Evolutionary conservation across 441 rosid genomes (phyloP).

Genomic region (Populus hybrid): DNA sequence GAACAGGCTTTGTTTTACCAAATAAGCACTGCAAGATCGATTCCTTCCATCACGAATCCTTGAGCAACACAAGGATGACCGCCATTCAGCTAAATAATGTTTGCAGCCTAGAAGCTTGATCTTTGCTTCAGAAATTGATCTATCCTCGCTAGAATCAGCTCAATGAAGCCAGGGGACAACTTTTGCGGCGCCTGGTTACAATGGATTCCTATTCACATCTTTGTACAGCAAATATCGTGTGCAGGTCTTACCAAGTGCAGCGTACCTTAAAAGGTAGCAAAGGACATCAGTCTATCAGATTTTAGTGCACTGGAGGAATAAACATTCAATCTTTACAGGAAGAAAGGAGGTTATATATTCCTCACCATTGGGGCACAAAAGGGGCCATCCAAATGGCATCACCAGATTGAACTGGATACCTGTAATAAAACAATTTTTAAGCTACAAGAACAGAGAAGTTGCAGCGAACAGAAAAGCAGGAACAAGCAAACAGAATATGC

Average conservation of each 20-base stretch:
- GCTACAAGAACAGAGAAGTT: conserved; percentile 5
- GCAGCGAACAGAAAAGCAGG: not conserved
- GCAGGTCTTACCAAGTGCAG: conserved; percentile 74
- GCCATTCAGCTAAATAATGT: not conserved
- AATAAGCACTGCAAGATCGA: not conserved
- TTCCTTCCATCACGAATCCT: not conserved
- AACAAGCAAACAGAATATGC: conserved; percentile 1
- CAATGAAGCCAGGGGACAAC: not conserved
- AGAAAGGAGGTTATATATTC: conserved; percentile 1
- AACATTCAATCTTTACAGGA: not conserved
- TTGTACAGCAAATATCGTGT: conserved; percentile 74
- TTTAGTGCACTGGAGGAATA: conserved; percentile 1
- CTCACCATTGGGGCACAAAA: conserved; percentile 86
- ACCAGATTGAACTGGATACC: conserved; percentile 97
- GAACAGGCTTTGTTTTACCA: not conserved
- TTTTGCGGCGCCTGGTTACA: conserved; percentile 22
- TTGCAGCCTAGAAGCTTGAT: conserved; percentile 2
- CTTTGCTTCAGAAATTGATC: conserved; percentile 1
- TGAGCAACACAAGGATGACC: not conserved
- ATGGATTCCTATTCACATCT: conserved; percentile 81
- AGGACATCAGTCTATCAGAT: conserved; percentile 9
- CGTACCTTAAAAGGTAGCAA: conserved; percentile 54
- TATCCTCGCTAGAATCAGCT: conserved; percentile 4
- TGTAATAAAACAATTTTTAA: conserved; percentile 22
- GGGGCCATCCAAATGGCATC: conserved; percentile 99